Base-by-base conservation (phyloP, 352 stramenopile species). In the Pythium dissimile region DNA sequence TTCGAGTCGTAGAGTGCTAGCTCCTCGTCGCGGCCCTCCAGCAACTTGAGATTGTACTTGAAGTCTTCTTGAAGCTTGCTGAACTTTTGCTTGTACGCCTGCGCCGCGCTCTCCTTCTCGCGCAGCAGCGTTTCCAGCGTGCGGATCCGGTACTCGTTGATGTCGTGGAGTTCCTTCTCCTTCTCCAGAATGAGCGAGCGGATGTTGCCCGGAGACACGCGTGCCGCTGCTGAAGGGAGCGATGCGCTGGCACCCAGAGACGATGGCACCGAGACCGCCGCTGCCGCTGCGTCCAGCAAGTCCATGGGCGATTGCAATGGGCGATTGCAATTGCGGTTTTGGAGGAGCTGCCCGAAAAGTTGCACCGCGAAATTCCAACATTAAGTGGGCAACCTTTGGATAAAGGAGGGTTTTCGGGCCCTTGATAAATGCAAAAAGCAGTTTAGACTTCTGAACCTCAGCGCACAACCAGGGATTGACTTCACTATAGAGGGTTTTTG, bases 11-110 rank as follows among this genome's bases (percentile, higher is more conserved):
- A 97, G 27, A 89, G 66, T 38, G 76, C 75, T 21, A 97, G 73
- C 63, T 97, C 89, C 54, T 94, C 86, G 59, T 97, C 89, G 30
- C 89, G 80, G n/a, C 87, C 88, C 54, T 95, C 89, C 10, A 97
- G 71, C 9, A 97, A 67, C 73, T 94, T 94, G 39, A 97, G 70
- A 59, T 97, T 97, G 73, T 96, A 97, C 64, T 94, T 90, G 77
- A 97, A 97, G 66, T 97, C 89, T 50, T 96, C 88, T 58, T 95
- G 87, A 24, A 97, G 67, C 59, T 96, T 95, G 56, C 50, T 69
- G 16, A 96, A 83, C 65, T 88, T 83, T 51, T 86, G 70, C 64
- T 87, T 92, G 62, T 84, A 82, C 10, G 66, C 59, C 7, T 62
- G 66, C 21, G 61, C 66, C 1, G 53, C 53, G 32, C 34, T 67